phyloP scores from a whole-genome alignment of 2,329 filamentous ascomycete genomes.

The Verticillium klebahnii region DNA sequence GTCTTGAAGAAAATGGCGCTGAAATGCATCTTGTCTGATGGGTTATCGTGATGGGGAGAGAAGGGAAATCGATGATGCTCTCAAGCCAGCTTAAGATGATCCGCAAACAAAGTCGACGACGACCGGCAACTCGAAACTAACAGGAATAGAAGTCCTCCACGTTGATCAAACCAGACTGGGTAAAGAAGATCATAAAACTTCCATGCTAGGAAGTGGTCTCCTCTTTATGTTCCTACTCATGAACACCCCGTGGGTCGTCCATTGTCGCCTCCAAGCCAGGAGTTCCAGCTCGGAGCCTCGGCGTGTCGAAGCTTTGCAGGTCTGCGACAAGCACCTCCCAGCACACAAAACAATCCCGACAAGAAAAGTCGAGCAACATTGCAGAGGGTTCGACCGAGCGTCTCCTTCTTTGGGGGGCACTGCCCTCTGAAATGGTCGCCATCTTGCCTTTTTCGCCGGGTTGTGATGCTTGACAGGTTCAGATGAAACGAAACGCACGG shows the following conservation, averaged over 20 bases:
- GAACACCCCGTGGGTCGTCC: not conserved
- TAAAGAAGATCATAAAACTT: not conserved
- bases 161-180: not conserved
- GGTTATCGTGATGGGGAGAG: not conserved
- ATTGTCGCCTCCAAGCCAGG: not conserved
- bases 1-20: constrained; percentile 39
- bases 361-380: not conserved
- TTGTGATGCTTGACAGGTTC: not conserved
- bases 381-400: not conserved
- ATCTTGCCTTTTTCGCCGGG: not conserved
- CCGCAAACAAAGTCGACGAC: not conserved
- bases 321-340: not conserved
- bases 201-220: not conserved
- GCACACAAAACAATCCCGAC: not conserved
- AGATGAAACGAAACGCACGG: not conserved
- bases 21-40: constrained; percentile 17
- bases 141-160: not conserved
- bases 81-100: constrained; percentile 1
- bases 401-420: not conserved
- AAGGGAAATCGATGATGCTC: not conserved
- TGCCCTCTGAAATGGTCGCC: not conserved
- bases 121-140: not conserved
- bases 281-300: not conserved
- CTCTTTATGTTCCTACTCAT: not conserved
- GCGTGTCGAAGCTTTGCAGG: not conserved